Percentiles rank a stretch among this genome's conserved stretches.
These are phyloP conservation scores for Lasiodiplodia citricola DNA, from an alignment of 2,329 filamentous ascomycete species.

Conservation along the genomic window DNA sequence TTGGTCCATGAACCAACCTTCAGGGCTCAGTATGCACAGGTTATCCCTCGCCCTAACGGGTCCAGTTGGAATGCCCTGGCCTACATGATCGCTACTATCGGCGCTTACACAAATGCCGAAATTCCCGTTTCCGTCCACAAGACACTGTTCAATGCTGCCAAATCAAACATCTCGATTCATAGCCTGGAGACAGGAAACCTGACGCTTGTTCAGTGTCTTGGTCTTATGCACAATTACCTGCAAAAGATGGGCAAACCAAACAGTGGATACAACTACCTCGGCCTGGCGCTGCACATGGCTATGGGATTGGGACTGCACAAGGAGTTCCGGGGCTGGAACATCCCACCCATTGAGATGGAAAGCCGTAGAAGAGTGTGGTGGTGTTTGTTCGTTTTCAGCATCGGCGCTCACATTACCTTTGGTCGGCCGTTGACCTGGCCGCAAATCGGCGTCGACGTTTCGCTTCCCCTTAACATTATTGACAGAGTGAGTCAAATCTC, in stretches of 20 bases:
- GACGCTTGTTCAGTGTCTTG: constrained; percentile 54
- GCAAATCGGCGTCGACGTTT: constrained; percentile 51
- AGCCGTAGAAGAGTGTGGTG: constrained; percentile 44
- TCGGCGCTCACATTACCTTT: constrained; percentile 58
- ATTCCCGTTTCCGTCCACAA: constrained; percentile 51
- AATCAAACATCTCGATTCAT: constrained; percentile 52
- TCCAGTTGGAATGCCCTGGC: constrained; percentile 53
- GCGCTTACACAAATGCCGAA: constrained; percentile 50
- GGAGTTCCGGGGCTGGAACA: constrained; percentile 55
- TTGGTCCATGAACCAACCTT: constrained; percentile 56
- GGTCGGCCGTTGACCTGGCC: constrained; percentile 55
- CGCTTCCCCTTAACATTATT: constrained; percentile 52
- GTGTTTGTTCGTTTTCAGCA: constrained; percentile 52
- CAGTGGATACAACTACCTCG: constrained; percentile 56
- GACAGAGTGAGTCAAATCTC: constrained; percentile 40
- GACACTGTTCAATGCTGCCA: constrained; percentile 54
- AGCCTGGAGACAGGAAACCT: constrained; percentile 57
- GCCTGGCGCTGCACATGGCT: constrained; percentile 56
- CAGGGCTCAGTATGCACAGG: constrained; percentile 52
- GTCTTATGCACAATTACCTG: constrained; percentile 55
- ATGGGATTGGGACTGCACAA: constrained; percentile 58
- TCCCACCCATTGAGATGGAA: constrained; percentile 46
- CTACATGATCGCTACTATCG: constrained; percentile 53
- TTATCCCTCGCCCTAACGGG: constrained; percentile 49
- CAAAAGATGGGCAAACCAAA: constrained; percentile 60